Evolutionary conservation across 2,329 filamentous ascomycete genomes (phyloP).

Genomic region (Thermothelomyces thermophilus): DNA sequence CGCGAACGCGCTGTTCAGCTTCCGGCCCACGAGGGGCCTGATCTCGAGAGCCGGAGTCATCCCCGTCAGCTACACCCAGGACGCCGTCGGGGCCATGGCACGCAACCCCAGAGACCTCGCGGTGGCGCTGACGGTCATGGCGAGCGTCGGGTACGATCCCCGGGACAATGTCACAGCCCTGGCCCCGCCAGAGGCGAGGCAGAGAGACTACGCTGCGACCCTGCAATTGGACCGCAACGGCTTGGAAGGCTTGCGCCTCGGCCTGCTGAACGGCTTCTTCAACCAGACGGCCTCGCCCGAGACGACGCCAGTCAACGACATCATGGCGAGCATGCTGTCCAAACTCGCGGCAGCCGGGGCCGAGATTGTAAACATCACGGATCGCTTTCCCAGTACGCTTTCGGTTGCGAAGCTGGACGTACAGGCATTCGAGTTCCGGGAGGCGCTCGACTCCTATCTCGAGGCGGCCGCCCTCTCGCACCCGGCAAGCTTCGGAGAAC

Average conservation of each 20-base stretch:
- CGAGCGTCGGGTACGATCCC: constrained; percentile 43
- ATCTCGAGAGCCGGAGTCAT: constrained; percentile 46
- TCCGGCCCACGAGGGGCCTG: constrained; percentile 50
- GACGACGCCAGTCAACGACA: constrained; percentile 49
- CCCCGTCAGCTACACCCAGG: constrained; percentile 51
- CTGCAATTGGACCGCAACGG: constrained; percentile 26
- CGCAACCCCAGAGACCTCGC: constrained; percentile 45
- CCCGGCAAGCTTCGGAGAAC: constrained; percentile 39
- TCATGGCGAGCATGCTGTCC: constrained; percentile 42
- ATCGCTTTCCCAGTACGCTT: constrained; percentile 45
- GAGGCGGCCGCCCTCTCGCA: constrained; percentile 32
- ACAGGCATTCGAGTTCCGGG: constrained; percentile 54
- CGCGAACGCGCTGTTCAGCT: constrained; percentile 53
- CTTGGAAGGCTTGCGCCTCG: constrained; percentile 29
- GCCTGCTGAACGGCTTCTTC: constrained; percentile 47
- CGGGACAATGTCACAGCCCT: constrained; percentile 46
- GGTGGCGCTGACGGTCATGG: constrained; percentile 46
- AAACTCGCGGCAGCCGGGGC: constrained; percentile 42
- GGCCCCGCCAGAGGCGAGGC: constrained; percentile 35
- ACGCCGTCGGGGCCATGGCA: constrained; percentile 49
- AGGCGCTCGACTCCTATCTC: constrained; percentile 51
- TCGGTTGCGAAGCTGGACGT: constrained; percentile 47
- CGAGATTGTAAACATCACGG: constrained; percentile 43
- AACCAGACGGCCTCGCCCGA: constrained; percentile 46
- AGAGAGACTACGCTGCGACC: constrained; percentile 41